Evolutionary conservation across 2,329 filamentous ascomycete species (phyloP).

Genomic region (Fusarium torreyae): DNA sequence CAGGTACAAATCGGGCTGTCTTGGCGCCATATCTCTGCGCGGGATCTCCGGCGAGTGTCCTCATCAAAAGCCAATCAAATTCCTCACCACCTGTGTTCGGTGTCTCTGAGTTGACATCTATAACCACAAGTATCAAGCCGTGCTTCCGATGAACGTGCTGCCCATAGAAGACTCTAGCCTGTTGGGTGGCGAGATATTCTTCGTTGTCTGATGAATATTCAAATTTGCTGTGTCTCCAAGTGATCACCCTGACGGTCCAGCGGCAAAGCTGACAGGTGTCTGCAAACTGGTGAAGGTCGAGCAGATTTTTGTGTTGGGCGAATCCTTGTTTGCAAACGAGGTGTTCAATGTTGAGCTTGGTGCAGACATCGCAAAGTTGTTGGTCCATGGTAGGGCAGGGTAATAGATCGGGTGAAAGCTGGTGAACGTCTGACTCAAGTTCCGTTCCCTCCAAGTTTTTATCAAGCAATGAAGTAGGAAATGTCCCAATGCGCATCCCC

Average conservation of each 20-base stretch:
- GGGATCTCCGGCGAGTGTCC: background rate
- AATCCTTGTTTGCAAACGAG: background rate
- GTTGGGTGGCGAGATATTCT: background rate
- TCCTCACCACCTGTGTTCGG: too few species aligned
- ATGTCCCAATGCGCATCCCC: too few species aligned
- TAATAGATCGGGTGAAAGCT: too few species aligned
- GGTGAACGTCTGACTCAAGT: too few species aligned
- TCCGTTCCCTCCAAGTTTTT: too few species aligned
- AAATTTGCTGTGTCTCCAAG: rapidly evolving
- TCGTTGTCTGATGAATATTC: background rate
- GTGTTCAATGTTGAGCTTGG: background rate
- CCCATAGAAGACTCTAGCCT: background rate
- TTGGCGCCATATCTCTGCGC: background rate
- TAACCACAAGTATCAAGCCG: conserved; percentile 1
- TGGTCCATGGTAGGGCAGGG: background rate
- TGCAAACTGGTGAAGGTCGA: background rate
- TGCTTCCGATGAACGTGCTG: background rate
- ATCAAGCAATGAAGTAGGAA: too few species aligned
- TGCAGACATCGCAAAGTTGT: conserved; percentile 3
- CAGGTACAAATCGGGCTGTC: rapidly evolving
- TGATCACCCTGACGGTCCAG: background rate
- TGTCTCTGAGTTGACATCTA: background rate
- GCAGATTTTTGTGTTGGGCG: background rate
- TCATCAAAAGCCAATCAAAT: background rate
- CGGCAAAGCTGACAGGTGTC: background rate